phyloP scores from a whole-genome alignment of 305 asterid species.

The Euphrasia arctica region DNA sequence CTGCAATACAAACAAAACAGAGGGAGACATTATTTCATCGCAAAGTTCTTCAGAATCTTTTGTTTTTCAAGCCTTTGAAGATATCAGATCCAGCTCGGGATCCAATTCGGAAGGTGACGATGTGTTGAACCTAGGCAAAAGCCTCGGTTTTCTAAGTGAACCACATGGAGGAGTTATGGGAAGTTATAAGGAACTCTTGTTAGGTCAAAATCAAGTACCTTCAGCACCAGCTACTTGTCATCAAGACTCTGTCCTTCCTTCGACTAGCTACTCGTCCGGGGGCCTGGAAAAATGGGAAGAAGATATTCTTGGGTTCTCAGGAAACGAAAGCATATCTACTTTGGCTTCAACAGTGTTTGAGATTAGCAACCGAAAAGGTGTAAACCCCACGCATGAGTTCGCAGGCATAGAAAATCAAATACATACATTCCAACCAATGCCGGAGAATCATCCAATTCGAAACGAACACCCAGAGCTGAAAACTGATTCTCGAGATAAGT shows the following conservation, averaged over 20 bases:
- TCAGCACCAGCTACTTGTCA: slow-evolving; percentile 12
- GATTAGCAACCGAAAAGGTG: slow-evolving; percentile 30
- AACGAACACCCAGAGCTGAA: slow-evolving; percentile 25
- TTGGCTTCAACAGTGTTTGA: slow-evolving; percentile 39
- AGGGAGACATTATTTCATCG: slow-evolving; percentile 69
- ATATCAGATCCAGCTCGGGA: slow-evolving; percentile 70
- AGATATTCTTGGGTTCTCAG: slow-evolving; percentile 33
- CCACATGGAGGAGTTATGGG: background rate
- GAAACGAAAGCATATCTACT: slow-evolving; percentile 40
- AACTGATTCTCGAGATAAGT: slow-evolving; percentile 30
- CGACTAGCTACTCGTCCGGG: background rate
- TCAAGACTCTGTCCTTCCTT: slow-evolving; percentile 25
- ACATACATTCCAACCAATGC: slow-evolving; percentile 35
- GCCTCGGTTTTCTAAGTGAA: slow-evolving; percentile 29
- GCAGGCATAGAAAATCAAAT: slow-evolving; percentile 21
- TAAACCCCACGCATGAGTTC: too few relatives aligned
- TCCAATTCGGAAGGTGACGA: slow-evolving; percentile 77
- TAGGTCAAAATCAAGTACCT: slow-evolving; percentile 26
- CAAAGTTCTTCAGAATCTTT: slow-evolving; percentile 77
- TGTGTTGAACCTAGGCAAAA: slow-evolving; percentile 40
- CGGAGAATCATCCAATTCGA: slow-evolving; percentile 24
- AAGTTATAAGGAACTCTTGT: background rate
- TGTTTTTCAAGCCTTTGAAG: slow-evolving; percentile 42
- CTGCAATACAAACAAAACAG: slow-evolving; percentile 19
- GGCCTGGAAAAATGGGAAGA: slow-evolving; percentile 44